Conservation (phyloP, 139 green algal species). For the Volvox reticuliferus region DNA sequence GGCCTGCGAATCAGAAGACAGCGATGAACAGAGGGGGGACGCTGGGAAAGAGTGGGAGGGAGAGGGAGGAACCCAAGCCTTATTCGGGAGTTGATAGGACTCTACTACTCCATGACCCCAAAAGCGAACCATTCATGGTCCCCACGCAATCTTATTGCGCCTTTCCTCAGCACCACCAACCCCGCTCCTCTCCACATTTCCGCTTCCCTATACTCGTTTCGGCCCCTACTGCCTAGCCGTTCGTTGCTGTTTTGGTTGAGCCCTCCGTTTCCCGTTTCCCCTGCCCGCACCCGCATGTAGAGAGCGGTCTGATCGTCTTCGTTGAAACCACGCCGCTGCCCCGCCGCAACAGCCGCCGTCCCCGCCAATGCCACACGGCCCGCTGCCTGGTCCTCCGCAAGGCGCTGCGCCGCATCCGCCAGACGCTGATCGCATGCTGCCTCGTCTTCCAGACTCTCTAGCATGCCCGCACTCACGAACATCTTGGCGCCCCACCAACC, state of each 20-base stretch:
- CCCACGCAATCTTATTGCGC: too few species aligned
- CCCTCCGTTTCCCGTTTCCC: not conserved
- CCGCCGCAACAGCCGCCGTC: constrained; percentile 9
- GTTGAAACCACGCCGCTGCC: constrained; percentile 68
- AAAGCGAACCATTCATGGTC: too few species aligned
- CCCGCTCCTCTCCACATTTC: too few species aligned
- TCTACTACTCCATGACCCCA: too few species aligned
- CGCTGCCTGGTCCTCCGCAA: constrained; percentile 42
- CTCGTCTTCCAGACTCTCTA: constrained; percentile 73
- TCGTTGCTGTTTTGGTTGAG: too few species aligned
- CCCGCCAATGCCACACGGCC: not conserved
- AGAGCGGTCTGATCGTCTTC: constrained; percentile 76
- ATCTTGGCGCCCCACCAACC: constrained; percentile 86
- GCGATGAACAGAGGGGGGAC: not conserved
- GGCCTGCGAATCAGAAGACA: not conserved
- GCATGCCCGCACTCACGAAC: constrained; percentile 67
- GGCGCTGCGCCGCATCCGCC: constrained; percentile 32
- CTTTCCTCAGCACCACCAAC: too few species aligned
- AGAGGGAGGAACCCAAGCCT: not conserved
- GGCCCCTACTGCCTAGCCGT: too few species aligned
- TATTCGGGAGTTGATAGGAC: too few species aligned
- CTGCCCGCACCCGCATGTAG: constrained; percentile 60
- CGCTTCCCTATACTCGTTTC: too few species aligned
- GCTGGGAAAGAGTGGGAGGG: not conserved
- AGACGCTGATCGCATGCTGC: constrained; percentile 44